Percentiles rank a stretch among this genome's conserved stretches.
Evolutionary conservation across 257 asterid species (phyloP).

Genomic region (Rubia yunnanensis): DNA sequence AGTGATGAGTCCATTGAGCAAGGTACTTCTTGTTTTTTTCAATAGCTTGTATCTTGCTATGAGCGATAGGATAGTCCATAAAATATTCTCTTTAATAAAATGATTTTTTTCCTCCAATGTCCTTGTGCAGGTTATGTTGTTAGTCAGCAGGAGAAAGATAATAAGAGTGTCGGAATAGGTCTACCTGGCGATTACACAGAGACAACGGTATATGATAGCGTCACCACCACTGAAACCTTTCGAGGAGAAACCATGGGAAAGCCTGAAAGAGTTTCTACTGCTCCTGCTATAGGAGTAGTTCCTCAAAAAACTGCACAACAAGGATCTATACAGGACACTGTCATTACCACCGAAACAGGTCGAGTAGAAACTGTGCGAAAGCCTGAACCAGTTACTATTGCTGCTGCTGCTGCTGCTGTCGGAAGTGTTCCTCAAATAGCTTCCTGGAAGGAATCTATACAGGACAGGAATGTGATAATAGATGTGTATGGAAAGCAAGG

Average conservation of each 20-base stretch:
- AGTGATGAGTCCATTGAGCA: neutral
- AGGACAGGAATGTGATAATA: neutral
- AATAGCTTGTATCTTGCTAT: too few relatives aligned
- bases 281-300: neutral
- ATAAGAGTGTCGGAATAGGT: neutral
- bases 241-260: neutral
- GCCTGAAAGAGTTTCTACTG: neutral
- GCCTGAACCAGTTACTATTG: neutral
- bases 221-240: neutral
- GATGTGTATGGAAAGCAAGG: constrained; percentile 3
- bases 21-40: neutral
- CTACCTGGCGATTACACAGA: neutral
- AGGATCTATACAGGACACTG: neutral
- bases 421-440: neutral
- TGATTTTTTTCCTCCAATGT: neutral
- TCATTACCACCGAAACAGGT: neutral
- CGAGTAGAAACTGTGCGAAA: neutral
- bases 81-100: too few relatives aligned
- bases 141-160: neutral
- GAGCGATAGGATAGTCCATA: too few relatives aligned
- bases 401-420: neutral
- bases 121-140: constrained; percentile 3
- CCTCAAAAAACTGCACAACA: neutral
- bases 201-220: neutral
- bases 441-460: neutral